These are phyloP conservation scores for Hypoxylon lienhwacheense DNA, from an alignment of 495 filamentous ascomycete species.

Conservation along the genomic window DNA sequence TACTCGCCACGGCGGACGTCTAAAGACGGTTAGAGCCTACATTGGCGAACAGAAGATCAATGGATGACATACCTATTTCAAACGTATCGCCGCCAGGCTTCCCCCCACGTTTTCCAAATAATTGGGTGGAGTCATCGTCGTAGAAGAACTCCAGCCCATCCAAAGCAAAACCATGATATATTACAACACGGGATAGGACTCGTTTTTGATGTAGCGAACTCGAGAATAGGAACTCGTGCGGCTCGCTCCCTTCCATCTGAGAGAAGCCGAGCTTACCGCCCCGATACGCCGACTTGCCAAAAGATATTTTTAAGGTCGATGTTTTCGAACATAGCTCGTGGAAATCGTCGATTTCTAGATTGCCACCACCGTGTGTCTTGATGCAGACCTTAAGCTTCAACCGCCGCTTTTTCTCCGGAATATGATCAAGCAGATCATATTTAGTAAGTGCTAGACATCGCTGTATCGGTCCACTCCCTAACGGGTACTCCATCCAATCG, in stretches of 20 bases:
- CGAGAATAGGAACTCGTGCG: constrained; percentile 74
- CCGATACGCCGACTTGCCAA: constrained; percentile 73
- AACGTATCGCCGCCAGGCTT: constrained; percentile 76
- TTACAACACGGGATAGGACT: constrained; percentile 69
- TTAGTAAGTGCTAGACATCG: constrained; percentile 74
- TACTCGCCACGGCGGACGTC: constrained; percentile 86
- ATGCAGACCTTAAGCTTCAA: constrained; percentile 69
- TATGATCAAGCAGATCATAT: constrained; percentile 66
- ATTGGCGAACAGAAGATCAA: not conserved
- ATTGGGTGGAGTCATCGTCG: constrained; percentile 81
- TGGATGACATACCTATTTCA: constrained; percentile 63
- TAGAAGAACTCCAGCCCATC: constrained; percentile 93
- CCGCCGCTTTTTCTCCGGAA: constrained; percentile 72
- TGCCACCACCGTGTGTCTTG: constrained; percentile 72
- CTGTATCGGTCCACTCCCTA: constrained; percentile 62
- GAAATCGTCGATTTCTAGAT: constrained; percentile 74
- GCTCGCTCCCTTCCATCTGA: constrained; percentile 68
- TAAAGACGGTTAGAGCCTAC: constrained; percentile 37
- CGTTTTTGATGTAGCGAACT: constrained; percentile 69
- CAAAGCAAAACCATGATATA: constrained; percentile 77
- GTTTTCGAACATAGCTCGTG: constrained; percentile 66
- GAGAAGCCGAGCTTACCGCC: constrained; percentile 77
- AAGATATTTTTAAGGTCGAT: constrained; percentile 68
- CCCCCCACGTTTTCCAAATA: constrained; percentile 85
- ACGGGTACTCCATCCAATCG: constrained; percentile 75